Base-by-base conservation (phyloP, 2,329 filamentous ascomycete genomes). In the Mycocentrospora acerina region DNA sequence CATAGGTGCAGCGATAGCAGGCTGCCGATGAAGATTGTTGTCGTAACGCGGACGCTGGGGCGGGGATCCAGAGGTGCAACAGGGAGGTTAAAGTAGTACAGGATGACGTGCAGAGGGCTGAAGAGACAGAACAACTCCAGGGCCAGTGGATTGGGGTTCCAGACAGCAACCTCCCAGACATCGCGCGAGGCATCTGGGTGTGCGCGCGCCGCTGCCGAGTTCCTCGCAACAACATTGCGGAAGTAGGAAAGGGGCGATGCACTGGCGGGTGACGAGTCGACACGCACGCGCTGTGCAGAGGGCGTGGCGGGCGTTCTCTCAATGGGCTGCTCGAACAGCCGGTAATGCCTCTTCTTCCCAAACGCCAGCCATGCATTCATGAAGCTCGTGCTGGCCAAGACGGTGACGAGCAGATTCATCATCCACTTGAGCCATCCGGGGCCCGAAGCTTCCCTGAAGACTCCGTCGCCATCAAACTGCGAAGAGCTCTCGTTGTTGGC, bases 141-240 rank as follows among this genome's bases (percentile, higher is more conserved):
- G 30, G 83, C 89, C 24, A 95, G 77, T 2, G 90, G 89, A 31
- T 91, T 79, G 24, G 94, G 93, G 63, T 97, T 90, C 93, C 93
- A 98, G 6, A 97, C 78, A 2, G 85, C 80, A 33, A 98, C 71
- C 68, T 98, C 90, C 93, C 93, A 98, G 8, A 98, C 93, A 66
- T 98, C 90, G 9, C 85, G 80, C 17, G 80, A 79, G 40, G 83
- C 81, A 61, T 93, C 85, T 0, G 91, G 88, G 67, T 96, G 87
- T 18, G 89, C 86, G 60, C 90, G 82, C 17, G 87, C 83, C 50
- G 90, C 82, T n/a, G 90, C 88, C 15, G 81, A 84, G 24, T 84
- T 81, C 17, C 79, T 52, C 11, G 60, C 71, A 2, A 81, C 76
- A 24, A 95, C 70, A 47, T 78, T 81, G 18, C 83, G 79, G 25